Evolutionary conservation across 164 flowering plant species (phyloP).

Genomic region (Stephania cephalantha): DNA sequence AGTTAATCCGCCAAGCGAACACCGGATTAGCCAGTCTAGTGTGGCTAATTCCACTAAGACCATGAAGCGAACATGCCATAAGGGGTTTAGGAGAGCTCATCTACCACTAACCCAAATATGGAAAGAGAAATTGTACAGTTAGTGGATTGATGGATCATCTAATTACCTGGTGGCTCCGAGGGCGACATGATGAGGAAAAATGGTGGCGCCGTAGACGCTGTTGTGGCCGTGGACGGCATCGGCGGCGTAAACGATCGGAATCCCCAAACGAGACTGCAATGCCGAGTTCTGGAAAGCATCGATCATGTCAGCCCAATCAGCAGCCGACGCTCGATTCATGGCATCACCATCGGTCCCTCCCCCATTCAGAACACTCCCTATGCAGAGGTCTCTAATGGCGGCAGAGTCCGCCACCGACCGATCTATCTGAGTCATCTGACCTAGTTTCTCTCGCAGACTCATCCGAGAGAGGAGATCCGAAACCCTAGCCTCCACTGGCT

Average conservation of each 20-base stretch:
- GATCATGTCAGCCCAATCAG: slow-evolving; percentile 70
- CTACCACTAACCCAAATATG: too few relatives aligned
- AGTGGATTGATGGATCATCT: too few relatives aligned
- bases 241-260: slow-evolving; percentile 54
- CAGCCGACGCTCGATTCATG: slow-evolving; percentile 27
- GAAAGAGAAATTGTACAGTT: too few relatives aligned
- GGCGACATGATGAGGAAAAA: slow-evolving; percentile 65
- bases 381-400: slow-evolving; percentile 18
- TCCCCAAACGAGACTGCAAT: slow-evolving; percentile 48
- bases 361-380: slow-evolving; percentile 51
- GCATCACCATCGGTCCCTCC: slow-evolving; percentile 62
- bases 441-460: slow-evolving; percentile 35
- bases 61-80: too few relatives aligned
- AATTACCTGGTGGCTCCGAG: slow-evolving; percentile 59
- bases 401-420: slow-evolving; percentile 23
- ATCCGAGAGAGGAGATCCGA: slow-evolving; percentile 36
- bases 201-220: slow-evolving; percentile 55
- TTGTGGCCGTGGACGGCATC: slow-evolving; percentile 79
- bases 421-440: slow-evolving; percentile 42
- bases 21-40: too few relatives aligned
- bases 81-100: too few relatives aligned
- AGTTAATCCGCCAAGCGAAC: too few relatives aligned
- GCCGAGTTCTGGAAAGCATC: slow-evolving; percentile 47
- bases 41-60: too few relatives aligned
- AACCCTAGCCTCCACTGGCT: slow-evolving; percentile 26